Conservation (phyloP, 768 basidiomycete genomes). For the Leccinum disarticulatum region DNA sequence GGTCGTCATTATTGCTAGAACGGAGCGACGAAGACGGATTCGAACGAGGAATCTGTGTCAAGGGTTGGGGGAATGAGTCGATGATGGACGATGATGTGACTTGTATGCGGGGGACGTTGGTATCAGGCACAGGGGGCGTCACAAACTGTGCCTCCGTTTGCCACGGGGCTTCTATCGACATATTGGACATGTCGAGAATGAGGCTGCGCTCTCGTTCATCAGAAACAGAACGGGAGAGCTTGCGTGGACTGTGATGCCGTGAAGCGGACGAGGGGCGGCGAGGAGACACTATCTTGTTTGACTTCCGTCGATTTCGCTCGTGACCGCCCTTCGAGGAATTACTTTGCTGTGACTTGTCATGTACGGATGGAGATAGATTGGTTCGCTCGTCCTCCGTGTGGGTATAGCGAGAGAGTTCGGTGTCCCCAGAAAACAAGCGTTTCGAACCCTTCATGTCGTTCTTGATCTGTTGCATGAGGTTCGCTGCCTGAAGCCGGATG, state of each 20-base stretch:
- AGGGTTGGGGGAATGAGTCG: constrained; percentile 32
- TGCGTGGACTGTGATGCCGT: constrained; percentile 46
- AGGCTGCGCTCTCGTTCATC: constrained; percentile 44
- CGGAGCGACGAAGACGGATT: constrained; percentile 56
- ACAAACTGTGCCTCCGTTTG: constrained; percentile 24
- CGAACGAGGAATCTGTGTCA: constrained; percentile 31
- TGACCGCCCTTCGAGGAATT: constrained; percentile 30
- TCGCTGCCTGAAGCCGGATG: constrained; percentile 75
- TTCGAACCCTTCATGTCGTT: constrained; percentile 69
- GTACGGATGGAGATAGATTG: constrained; percentile 13
- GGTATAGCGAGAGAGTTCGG: constrained; percentile 48
- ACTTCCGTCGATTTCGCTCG: constrained; percentile 28
- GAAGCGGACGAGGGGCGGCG: constrained; percentile 37
- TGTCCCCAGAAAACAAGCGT: constrained; percentile 68
- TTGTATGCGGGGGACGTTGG: constrained; percentile 27
- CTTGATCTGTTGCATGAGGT: constrained; percentile 84
- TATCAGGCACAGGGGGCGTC: constrained; percentile 8
- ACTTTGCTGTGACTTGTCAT: constrained; percentile 25
- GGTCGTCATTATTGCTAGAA: constrained; percentile 59
- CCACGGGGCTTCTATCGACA: constrained; percentile 44
- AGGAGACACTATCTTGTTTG: constrained; percentile 26
- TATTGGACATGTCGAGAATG: constrained; percentile 41
- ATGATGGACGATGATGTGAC: constrained; percentile 30
- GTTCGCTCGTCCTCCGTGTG: constrained; percentile 17
- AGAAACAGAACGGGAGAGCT: constrained; percentile 38